phyloP scores from a whole-genome alignment of 1,284 basidiomycete genomes.

The Paramarasmius palmivorus region DNA sequence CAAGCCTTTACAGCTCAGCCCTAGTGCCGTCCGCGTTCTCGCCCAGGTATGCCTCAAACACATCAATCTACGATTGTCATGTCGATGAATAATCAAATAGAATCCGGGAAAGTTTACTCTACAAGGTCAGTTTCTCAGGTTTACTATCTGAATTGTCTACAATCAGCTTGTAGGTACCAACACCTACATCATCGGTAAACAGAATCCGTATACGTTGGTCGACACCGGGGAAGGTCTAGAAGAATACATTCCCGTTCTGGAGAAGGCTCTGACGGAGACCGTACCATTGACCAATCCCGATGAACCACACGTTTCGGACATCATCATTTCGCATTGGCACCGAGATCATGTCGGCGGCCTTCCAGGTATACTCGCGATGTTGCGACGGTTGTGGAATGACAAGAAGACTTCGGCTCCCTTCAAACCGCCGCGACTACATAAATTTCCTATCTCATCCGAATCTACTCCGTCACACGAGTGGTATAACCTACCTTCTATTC shows the following conservation, averaged over 20 bases:
- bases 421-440: constrained; percentile 70
- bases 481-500: constrained; percentile 38
- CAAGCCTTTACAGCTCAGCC: constrained; percentile 53
- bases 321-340: constrained; percentile 92
- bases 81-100: constrained; percentile 34
- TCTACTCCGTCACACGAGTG: constrained; percentile 24
- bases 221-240: constrained; percentile 87
- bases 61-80: not conserved
- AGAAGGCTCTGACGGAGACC: constrained; percentile 50
- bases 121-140: constrained; percentile 62
- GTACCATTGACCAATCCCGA: constrained; percentile 30
- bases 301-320: constrained; percentile 70
- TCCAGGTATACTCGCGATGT: constrained; percentile 66
- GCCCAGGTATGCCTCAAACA: constrained; percentile 57
- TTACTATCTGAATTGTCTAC: not conserved
- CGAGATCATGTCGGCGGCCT: constrained; percentile 85
- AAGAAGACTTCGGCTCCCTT: constrained; percentile 44
- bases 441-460: constrained; percentile 47
- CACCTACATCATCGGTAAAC: constrained; percentile 82
- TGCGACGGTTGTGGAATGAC: constrained; percentile 60
- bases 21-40: constrained; percentile 62
- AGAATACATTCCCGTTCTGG: constrained; percentile 69
- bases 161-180: constrained; percentile 70
- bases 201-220: constrained; percentile 76
- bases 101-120: constrained; percentile 92